Base-by-base conservation (phyloP, 2,329 filamentous ascomycete genomes). In the Colletotrichum trifolii region DNA sequence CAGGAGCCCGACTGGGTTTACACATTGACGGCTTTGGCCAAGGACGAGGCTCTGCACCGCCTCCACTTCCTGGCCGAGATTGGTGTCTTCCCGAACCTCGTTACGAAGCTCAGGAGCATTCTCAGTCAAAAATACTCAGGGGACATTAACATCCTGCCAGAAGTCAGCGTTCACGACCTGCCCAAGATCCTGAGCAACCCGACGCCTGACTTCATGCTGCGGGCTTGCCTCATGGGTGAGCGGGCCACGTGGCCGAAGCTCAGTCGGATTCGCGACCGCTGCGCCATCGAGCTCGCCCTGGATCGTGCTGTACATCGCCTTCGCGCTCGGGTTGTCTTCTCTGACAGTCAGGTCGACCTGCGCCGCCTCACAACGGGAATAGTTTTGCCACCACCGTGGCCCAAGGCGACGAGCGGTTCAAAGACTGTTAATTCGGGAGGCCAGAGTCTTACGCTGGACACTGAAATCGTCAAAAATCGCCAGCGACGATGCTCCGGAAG, bases 191-290 rank as follows among this genome's bases (percentile, higher is more conserved):
- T 98, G 48, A 90, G 86, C 68, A 98, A 98, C 64, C 95, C 95
- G 1, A 94, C 91, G 0, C 81, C 88, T 0, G 92, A 94, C 5
- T 98, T 97, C 74, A 97, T 98, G 92, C 76, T 90, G 6, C 85
- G 91, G 50, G 90, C 92, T 8, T 91, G 91, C 71, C 80, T 93
- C 7, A 85, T 87, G 34, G 95, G 95, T 7, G 92, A 97, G 76
- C 85, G 89, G 62, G 94, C 95, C 3, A 97, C 94, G 0, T 98
- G 94, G 95, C 94, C 94, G 0, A 94, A 94, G 74, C 80, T 98
- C 9, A 91, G 91, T 68, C 88, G 93, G 11, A 91, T 98, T 71
- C 85, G 92, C 43, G 96, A 97, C 72, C 91, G 94, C 59, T 93
- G 93, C 70, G 92, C 94, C 3, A 93, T 97, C 59, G 95, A 98